Base-by-base conservation (phyloP, 2,329 filamentous ascomycete genomes). In the Dactylellina sp. region DNA sequence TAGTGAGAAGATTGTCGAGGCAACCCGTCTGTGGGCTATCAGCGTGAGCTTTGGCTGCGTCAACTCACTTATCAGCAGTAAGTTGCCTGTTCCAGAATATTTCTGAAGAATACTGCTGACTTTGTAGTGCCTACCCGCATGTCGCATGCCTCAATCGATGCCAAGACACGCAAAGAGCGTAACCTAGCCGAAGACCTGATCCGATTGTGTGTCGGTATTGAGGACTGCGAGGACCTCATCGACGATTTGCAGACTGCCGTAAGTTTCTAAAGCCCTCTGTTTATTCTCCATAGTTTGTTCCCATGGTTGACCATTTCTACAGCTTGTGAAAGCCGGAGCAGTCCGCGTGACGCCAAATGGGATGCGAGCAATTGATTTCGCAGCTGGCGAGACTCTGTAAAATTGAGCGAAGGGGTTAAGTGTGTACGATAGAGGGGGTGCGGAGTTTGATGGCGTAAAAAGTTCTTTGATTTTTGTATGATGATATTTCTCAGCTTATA, bases 71-170 rank as follows among this genome's bases (percentile, higher is more conserved):
- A 99, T 99, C 82, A 97, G 93, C 83, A 97, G 71, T 75, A 60
- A 47, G 71, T 70, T 39, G 3, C 1, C 7, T 39, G n/a, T 20
- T 42, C 9, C 12, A 7, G 7, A 28, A 25, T 39, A 1, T 12
- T 16, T 16, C 1, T 42, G n/a, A 28, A 35, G 16, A 22, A 3
- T 40, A 3, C 18, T 12, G 18, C n/a, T 56, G 44, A 62, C 12
- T 16, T n/a, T 14, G 5, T 56, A 75, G 71, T 99, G 94, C 94
- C 95, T 7, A 99, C 95, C 83, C 93, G 94, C 79, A 99, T 99
- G 96, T 98, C 94, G 82, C 95, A 99, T 82, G 95, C 95, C 40
- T 97, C 92, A 80, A 99, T 99, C 79, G 95, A 98, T 80, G 91
- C 93, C 71, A 96, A 97, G 84, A 98, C 93, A 59, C 86, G 95